Base-by-base conservation (phyloP, 2,329 filamentous ascomycete species). In the Pestalotiopsis sp. region DNA sequence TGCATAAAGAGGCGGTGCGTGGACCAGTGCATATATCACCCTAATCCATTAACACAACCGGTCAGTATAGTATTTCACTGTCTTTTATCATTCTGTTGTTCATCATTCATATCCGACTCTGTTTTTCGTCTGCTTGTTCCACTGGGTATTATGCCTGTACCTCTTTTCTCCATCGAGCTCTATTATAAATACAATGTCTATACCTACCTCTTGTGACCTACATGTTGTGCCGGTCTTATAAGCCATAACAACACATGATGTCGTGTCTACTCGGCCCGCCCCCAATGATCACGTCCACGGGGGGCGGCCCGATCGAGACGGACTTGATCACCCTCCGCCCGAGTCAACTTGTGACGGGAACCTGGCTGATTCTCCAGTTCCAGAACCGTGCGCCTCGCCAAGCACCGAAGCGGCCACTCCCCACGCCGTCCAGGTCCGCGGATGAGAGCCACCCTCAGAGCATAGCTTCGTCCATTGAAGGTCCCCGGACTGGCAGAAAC, bases 21-120 rank as follows among this genome's bases (percentile, higher is more conserved):
- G 45, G 64, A 66, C 20, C 52, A 66, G 31, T 66, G 64, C 38
- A 59, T 60, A 59, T 66, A 66, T 23, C 64, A 66, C 56, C 64
- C 64, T 11, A 66, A 60, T 31, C 64, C 64, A 41, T 23, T 66
- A 49, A 66, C 64, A 59, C 64, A 66, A 60, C 64, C 23, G 23
- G 64, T 66, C 20, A 66, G 64, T 60, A 66, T 36, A 62, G 56
- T 59, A 23, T 59, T 13, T 59, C 27, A 27, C 45, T 66, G 12
- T 65, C 20, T 25, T 14, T 63, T 63, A 6, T 23, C 31, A 23
- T 52, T 25, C 3, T 31, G 9, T 58, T 39, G 11, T 25, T 58
- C 23, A 13, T 25, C 9, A 27, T 31, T 65, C 14, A n/a, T 31
- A 38, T 64, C 36, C 39, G 14, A n/a, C 27, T 38, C 14, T 20